phyloP scores from a whole-genome alignment of 164 flowering plant genomes.

The Vitis labrusca region DNA sequence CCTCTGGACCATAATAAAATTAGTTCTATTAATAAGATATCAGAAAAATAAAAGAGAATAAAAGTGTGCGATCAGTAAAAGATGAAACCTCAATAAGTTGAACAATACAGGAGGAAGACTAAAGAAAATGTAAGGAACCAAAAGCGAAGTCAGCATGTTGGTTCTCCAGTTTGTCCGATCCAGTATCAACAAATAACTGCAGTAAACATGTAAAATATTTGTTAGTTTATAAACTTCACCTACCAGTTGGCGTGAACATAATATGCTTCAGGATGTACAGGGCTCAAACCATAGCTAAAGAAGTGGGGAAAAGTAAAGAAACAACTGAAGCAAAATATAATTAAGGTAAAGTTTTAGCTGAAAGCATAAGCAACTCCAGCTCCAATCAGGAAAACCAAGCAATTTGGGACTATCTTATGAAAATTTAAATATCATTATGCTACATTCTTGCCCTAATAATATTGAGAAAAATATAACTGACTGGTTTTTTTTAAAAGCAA shows the following conservation, averaged over 20 bases:
- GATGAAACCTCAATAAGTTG: constrained; percentile 56
- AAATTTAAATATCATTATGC: too few species aligned
- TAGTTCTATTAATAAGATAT: constrained; percentile 2
- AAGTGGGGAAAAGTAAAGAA: background rate
- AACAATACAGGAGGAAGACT: constrained; percentile 67
- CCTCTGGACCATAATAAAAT: constrained; percentile 49
- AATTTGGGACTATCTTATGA: too few species aligned
- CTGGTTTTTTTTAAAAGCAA: too few species aligned
- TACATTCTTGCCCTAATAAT: too few species aligned
- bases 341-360: too few species aligned
- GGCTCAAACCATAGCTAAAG: background rate
- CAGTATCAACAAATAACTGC: constrained; percentile 86
- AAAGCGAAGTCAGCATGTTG: constrained; percentile 76
- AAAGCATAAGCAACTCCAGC: too few species aligned
- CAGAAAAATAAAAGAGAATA: background rate
- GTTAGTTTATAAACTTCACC: background rate
- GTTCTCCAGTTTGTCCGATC: constrained; percentile 97
- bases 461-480: too few species aligned
- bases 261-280: background rate
- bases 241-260: background rate
- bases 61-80: background rate
- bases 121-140: constrained; percentile 88
- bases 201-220: constrained; percentile 7
- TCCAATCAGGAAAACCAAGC: too few species aligned
- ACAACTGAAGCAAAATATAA: background rate